These are phyloP conservation scores for Fusarium sulawesiense DNA, from an alignment of 2,329 filamentous ascomycete species.

Conservation along the genomic window DNA sequence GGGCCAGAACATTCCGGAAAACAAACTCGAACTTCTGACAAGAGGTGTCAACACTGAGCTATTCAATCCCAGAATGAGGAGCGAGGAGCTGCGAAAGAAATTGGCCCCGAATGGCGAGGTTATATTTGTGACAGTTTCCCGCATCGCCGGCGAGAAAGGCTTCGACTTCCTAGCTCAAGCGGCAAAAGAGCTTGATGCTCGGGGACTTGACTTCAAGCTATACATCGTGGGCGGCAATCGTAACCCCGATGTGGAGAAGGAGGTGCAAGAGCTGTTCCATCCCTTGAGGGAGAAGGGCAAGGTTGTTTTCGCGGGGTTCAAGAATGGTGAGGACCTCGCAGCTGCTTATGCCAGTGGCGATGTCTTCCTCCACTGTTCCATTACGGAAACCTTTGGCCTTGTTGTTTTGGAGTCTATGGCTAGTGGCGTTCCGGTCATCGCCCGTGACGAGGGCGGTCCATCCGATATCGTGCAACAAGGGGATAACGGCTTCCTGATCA, in stretches of 20 bases:
- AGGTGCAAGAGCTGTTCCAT: constrained; percentile 70
- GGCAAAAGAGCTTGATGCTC: constrained; percentile 64
- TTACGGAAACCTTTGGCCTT: constrained; percentile 78
- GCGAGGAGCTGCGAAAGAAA: constrained; percentile 61
- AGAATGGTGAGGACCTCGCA: constrained; percentile 70
- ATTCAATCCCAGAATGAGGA: constrained; percentile 67
- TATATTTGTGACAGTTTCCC: constrained; percentile 73
- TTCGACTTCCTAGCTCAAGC: constrained; percentile 73
- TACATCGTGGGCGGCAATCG: constrained; percentile 76
- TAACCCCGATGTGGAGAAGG: constrained; percentile 70
- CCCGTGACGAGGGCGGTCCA: constrained; percentile 75
- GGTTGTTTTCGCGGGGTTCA: constrained; percentile 75
- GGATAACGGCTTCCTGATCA: constrained; percentile 69
- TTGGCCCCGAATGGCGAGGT: constrained; percentile 72
- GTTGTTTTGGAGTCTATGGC: constrained; percentile 79
- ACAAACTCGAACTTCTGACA: constrained; percentile 70
- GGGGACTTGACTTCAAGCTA: constrained; percentile 70
- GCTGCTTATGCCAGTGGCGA: constrained; percentile 75
- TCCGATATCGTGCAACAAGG: constrained; percentile 73
- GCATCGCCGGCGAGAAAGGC: constrained; percentile 76
- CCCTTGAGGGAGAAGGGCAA: constrained; percentile 59
- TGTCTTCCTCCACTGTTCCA: constrained; percentile 76
- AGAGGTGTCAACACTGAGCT: constrained; percentile 73
- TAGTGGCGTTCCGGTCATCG: constrained; percentile 75
- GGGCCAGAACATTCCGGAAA: constrained; percentile 63